phyloP scores from a whole-genome alignment of 2,329 filamentous ascomycete species.

The Aspergillus proliferans region DNA sequence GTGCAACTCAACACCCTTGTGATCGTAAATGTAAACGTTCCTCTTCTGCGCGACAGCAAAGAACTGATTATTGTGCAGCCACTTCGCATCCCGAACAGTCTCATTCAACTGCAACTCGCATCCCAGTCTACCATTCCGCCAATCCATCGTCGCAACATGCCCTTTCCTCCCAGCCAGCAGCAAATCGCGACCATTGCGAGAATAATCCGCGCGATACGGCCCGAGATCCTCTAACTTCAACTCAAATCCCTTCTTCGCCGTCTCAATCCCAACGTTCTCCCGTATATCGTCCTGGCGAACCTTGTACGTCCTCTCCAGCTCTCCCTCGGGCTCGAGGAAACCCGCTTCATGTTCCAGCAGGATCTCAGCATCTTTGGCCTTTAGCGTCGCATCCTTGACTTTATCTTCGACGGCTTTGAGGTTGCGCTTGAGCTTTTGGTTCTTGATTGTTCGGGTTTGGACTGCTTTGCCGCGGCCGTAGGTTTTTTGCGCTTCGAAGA shows the following conservation, averaged over 20 bases:
- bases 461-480: slow-evolving; percentile 83
- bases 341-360: slow-evolving; percentile 79
- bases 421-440: slow-evolving; percentile 83
- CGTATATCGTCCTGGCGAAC: slow-evolving; percentile 83
- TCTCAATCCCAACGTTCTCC: slow-evolving; percentile 67
- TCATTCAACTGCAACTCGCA: slow-evolving; percentile 89
- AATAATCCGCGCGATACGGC: slow-evolving; percentile 84
- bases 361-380: slow-evolving; percentile 93
- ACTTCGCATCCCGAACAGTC: slow-evolving; percentile 81
- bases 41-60: slow-evolving; percentile 97
- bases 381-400: slow-evolving; percentile 71
- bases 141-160: slow-evolving; percentile 94
- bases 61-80: slow-evolving; percentile 87
- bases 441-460: slow-evolving; percentile 65
- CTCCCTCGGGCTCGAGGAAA: slow-evolving; percentile 80
- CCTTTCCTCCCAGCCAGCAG: slow-evolving; percentile 84
- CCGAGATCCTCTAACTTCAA: slow-evolving; percentile 75
- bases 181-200: slow-evolving; percentile 78
- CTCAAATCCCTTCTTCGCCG: slow-evolving; percentile 89
- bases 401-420: slow-evolving; percentile 73
- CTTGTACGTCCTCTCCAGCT: slow-evolving; percentile 87
- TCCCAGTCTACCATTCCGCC: slow-evolving; percentile 82
- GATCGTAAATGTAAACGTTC: slow-evolving; percentile 93
- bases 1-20: slow-evolving; percentile 84
- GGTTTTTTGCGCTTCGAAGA: slow-evolving; percentile 56